These are phyloP conservation scores for Pythium folliculosum DNA, from an alignment of 352 stramenopile genomes.

Conservation along the genomic window DNA sequence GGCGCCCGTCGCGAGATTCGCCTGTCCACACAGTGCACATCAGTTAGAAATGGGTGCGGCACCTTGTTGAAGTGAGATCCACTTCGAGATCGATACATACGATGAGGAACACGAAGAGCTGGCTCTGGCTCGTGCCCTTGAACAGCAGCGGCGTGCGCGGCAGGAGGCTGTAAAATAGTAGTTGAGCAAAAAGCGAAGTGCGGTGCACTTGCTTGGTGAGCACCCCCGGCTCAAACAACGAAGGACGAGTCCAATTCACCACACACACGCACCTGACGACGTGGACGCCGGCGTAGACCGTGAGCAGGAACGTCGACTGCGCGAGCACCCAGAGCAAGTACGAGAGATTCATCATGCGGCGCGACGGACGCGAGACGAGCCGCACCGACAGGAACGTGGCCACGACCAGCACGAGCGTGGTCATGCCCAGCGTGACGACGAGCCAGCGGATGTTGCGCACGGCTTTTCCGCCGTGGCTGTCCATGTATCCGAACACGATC, in stretches of 20 bases:
- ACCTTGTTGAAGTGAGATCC: not conserved
- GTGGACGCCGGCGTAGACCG: conserved; percentile 58
- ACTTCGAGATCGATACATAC: conserved; percentile 32
- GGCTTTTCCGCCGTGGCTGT: conserved; percentile 53
- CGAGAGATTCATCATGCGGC: conserved; percentile 82
- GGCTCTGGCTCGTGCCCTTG: conserved; percentile 76
- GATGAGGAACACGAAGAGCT: conserved; percentile 84
- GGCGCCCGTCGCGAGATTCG: conserved; percentile 75
- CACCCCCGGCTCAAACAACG: not conserved
- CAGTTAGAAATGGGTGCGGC: not conserved
- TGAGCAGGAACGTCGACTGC: conserved; percentile 58
- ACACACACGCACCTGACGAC: conserved; percentile 53
- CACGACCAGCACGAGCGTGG: conserved; percentile 41
- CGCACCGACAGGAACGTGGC: conserved; percentile 60
- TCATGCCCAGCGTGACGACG: conserved; percentile 42
- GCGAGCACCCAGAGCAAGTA: conserved; percentile 83
- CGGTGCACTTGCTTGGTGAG: not conserved
- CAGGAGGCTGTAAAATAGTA: conserved; percentile 43
- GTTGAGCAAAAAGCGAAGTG: not conserved
- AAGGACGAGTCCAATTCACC: not conserved
- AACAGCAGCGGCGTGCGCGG: conserved; percentile 68
- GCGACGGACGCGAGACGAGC: conserved; percentile 61
- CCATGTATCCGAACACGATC: conserved; percentile 69
- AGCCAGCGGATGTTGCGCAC: conserved; percentile 73
- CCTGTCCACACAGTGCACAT: conserved; percentile 32